These are phyloP conservation scores for Aspergillus sp. DNA, from an alignment of 2,329 filamentous ascomycete species.

Conservation along the genomic window DNA sequence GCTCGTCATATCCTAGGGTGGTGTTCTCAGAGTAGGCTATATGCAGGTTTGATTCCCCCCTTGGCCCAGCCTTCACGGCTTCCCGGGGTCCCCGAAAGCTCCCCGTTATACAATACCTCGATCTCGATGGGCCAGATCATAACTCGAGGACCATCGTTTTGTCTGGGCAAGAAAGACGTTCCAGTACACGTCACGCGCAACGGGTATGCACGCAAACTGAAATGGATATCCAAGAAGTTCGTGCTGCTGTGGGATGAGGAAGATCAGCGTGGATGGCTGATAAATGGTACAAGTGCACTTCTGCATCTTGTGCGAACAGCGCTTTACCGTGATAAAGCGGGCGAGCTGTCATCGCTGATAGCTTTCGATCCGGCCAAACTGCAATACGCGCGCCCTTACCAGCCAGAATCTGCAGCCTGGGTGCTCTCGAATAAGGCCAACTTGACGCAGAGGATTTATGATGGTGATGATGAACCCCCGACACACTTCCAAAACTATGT, in stretches of 20 bases:
- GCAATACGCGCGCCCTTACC: neutral
- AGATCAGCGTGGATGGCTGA: slow-evolving; percentile 39
- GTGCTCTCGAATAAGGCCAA: neutral
- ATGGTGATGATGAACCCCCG: neutral
- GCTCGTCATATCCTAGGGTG: slow-evolving; percentile 14
- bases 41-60: neutral
- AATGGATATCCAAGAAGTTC: slow-evolving; percentile 35
- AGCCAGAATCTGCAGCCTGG: neutral
- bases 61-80: neutral
- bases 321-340: neutral
- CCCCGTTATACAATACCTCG: neutral
- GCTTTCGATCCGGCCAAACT: neutral
- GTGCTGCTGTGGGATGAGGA: slow-evolving; percentile 28
- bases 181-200: slow-evolving; percentile 1
- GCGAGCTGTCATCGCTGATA: neutral
- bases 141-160: neutral
- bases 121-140: neutral
- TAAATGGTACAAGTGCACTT: slow-evolving; percentile 42
- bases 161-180: neutral
- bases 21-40: slow-evolving; percentile 6
- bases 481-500: neutral
- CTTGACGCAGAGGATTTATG: neutral
- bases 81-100: neutral
- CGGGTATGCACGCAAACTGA: slow-evolving; percentile 28
- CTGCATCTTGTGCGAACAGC: slow-evolving; percentile 43